Conservation (phyloP, 208 protist genomes). For the Angomonas deanei region DNA sequence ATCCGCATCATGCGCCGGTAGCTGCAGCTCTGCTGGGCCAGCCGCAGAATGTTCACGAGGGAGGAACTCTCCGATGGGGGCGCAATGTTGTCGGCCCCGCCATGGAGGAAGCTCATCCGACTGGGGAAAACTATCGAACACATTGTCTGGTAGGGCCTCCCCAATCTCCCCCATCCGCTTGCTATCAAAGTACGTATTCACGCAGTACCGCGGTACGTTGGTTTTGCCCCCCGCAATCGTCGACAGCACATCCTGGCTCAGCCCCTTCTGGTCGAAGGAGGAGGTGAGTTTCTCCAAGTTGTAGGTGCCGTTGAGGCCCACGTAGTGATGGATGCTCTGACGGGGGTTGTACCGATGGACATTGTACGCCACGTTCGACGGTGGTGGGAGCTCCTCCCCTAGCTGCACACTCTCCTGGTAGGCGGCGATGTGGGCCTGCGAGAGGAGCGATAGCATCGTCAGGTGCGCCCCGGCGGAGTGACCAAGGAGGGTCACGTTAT, state of each 20-base stretch:
- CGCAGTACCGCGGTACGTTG: slow-evolving; percentile 53
- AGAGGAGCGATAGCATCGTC: slow-evolving; percentile 82
- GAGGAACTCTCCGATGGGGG: slow-evolving; percentile 67
- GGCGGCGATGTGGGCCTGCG: slow-evolving; percentile 68
- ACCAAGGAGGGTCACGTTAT: slow-evolving; percentile 70
- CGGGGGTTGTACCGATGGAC: slow-evolving; percentile 82
- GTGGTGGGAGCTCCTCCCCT: slow-evolving; percentile 19
- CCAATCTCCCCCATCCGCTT: slow-evolving; percentile 27
- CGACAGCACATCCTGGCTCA: slow-evolving; percentile 60
- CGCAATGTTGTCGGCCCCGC: slow-evolving; percentile 71
- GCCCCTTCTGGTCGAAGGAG: slow-evolving; percentile 58
- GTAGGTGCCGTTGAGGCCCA: slow-evolving; percentile 85
- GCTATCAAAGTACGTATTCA: slow-evolving; percentile 71
- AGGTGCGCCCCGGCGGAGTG: slow-evolving; percentile 84
- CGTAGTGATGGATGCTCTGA: slow-evolving; percentile 67
- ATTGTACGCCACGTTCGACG: slow-evolving; percentile 61
- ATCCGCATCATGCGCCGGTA: slow-evolving; percentile 17
- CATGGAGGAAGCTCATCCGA: slow-evolving; percentile 80
- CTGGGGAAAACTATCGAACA: slow-evolving; percentile 79
- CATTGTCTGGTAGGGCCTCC: slow-evolving; percentile 70
- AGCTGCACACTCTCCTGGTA: slow-evolving; percentile 31
- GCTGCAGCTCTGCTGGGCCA: slow-evolving; percentile 33
- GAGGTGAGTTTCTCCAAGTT: slow-evolving; percentile 54
- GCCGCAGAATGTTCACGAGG: slow-evolving; percentile 48
- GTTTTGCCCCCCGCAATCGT: slow-evolving; percentile 54